Base-by-base conservation (phyloP, 2,329 filamentous ascomycete genomes). In the Cercospora zeina region DNA sequence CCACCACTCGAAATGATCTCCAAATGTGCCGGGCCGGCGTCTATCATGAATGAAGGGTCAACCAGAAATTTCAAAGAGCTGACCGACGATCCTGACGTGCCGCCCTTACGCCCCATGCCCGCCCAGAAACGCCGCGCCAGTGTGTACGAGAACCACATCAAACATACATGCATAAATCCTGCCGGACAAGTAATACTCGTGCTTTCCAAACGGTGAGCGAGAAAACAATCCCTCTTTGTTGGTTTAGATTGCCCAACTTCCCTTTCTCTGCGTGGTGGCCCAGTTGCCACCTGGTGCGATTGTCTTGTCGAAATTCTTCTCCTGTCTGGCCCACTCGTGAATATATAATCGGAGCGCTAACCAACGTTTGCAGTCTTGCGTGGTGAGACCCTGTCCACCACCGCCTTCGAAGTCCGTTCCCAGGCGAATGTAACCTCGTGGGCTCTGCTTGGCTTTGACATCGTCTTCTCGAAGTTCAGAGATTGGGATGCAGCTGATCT, bases 281-380 rank as follows among this genome's bases (percentile, higher is more conserved):
- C 75, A 77, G 27, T 72, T 71, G 11, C 73, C 74, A 37, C 72
- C 75, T 4, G 70, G 65, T 4, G 62, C 64, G 19, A 70, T 70
- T 3, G 64, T 66, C 19, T 65, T 65, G 13, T 72, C 82, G 75
- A 95, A 85, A 65, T 85, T 83, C 4, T 92, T 91, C 73, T 96
- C 90, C 76, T 96, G 92, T 61, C 89, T 83, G 24, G 89, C 93
- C 93, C 93, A 97, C 75, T 96, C 92, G 37, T 83, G 82, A 39
- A 97, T 89, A 74, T 97, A 97, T 42, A 87, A 73, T 71, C 88
- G 88, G 47, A 97, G 80, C 1, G 93, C 93, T 71, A 84, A 87
- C 93, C 93, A 97, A 58, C 93, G 83, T 58, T 87, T 81, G 80
- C 89, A 89, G 76, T 82, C 72, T 63, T 79, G 72, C 65, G 78